Percentiles rank a stretch among this genome's conserved stretches.
phyloP scores from a whole-genome alignment of 1,284 basidiomycete genomes.

The Leccinum pachyderme region DNA sequence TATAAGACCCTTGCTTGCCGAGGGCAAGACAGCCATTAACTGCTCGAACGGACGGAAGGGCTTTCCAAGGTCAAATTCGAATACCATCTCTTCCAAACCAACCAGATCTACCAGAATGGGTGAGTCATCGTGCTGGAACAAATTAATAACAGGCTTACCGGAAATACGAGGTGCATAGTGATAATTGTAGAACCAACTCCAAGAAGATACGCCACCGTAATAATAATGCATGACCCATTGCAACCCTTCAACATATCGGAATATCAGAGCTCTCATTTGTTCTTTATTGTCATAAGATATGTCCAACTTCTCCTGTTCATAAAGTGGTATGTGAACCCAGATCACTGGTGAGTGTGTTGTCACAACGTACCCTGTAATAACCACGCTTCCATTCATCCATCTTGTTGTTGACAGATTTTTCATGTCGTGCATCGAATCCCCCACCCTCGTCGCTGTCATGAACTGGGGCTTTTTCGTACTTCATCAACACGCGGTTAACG shows the following conservation, averaged over 20 bases:
- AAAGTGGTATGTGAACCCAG: constrained; percentile 1
- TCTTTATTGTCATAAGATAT: constrained; percentile 72
- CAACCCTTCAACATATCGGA: constrained; percentile 88
- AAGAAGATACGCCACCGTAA: constrained; percentile 94
- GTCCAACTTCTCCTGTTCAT: constrained; percentile 72
- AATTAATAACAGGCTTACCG: constrained; percentile 47
- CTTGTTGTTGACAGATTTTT: constrained; percentile 73
- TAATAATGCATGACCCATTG: constrained; percentile 99
- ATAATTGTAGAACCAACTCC: constrained; percentile 99
- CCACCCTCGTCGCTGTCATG: constrained; percentile 64
- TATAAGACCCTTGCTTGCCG: constrained; percentile 85
- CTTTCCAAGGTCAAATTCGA: constrained; percentile 82
- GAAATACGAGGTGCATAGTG: constrained; percentile 96
- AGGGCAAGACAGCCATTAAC: constrained; percentile 96
- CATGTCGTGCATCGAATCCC: constrained; percentile 76
- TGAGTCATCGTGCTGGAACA: constrained; percentile 5
- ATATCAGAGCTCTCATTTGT: constrained; percentile 67
- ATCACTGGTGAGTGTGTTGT: not conserved
- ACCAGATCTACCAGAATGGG: constrained; percentile 60
- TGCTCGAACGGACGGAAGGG: constrained; percentile 97
- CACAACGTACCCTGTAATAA: constrained; percentile 78
- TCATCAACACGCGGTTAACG: constrained; percentile 80
- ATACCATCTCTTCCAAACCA: constrained; percentile 75
- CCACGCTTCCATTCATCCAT: constrained; percentile 90
- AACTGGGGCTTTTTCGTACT: constrained; percentile 86